Evolutionary conservation across 2,329 filamentous ascomycete genomes (phyloP), one percentile per base, ranked within the genome.

Genomic region (Phialophora expanda): DNA sequence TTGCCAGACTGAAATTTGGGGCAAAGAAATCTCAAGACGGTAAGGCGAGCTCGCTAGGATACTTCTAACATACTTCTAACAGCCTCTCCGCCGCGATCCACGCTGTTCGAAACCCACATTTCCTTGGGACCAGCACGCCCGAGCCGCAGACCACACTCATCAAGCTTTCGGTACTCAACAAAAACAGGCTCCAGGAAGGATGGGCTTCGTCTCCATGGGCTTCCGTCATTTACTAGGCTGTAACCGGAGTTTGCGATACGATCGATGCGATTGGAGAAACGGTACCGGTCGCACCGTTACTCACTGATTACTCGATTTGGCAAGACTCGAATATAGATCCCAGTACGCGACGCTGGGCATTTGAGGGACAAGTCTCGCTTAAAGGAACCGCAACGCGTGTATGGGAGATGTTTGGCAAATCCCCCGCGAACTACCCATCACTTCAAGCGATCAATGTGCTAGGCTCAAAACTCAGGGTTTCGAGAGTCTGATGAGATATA

Each of bases 251-350:
- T 11, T 59, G 56, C 14, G 30, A 32, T 34, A 50, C 30, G 30
- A 59, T 59, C 41, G 24, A 22, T 28, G 26, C 46, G 17, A 44
- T 48, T 50, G 56, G 41, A 48, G 22, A 32, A 48, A 20, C 24
- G 20, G 17, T 17, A 28, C 22, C 30, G 9, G 26, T 32, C n/a
- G 41, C 9, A 14, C 38, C 14, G 14, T 59, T 26, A 51, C 20
- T n/a, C 20, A 51, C 48, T 26, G 22, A 51, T 7, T 48, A n/a
- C 32, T 32, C 41, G 24, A 50, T 3, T n/a, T 48, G 38, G 38
- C 26, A 17, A n/a, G 34, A 41, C 56, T 58, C 24, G 22, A 48
- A 11, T 28, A 48, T 20, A 17, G 22, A 34, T 14, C 9, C 9
- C 41, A 32, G 38, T 17, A 44, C 38, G 14, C 38, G 38, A n/a